phyloP scores from a whole-genome alignment of 2,329 filamentous ascomycete genomes.

The Arthroderma uncinatum region DNA sequence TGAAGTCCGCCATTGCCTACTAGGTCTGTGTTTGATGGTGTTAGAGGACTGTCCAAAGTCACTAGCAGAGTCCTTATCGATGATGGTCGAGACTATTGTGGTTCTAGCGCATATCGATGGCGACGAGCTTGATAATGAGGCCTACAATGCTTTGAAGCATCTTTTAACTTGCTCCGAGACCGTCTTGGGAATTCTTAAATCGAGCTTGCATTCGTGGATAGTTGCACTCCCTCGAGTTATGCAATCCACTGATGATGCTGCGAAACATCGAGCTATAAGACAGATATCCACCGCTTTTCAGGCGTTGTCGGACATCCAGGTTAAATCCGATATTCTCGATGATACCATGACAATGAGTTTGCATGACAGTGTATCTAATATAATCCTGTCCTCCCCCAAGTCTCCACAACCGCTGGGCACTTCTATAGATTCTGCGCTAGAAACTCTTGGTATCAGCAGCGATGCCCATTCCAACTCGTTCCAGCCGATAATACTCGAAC shows the following conservation, averaged over 20 bases:
- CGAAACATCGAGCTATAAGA: conserved; percentile 59
- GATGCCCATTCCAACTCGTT: conserved; percentile 35
- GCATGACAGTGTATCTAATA: conserved; percentile 56
- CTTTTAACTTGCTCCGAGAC: conserved; percentile 52
- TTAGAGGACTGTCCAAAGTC: conserved; percentile 69
- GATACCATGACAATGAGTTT: conserved; percentile 57
- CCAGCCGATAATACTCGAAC: conserved; percentile 49
- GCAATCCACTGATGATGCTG: conserved; percentile 70
- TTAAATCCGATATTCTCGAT: conserved; percentile 56
- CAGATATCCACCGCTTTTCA: conserved; percentile 66
- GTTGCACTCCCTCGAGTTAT: conserved; percentile 69
- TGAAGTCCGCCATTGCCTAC: conserved; percentile 58
- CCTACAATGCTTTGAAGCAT: conserved; percentile 42
- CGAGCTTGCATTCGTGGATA: conserved; percentile 68
- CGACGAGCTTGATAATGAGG: conserved; percentile 28
- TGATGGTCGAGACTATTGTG: conserved; percentile 74
- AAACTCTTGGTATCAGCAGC: conserved; percentile 21
- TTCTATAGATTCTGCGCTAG: conserved; percentile 17
- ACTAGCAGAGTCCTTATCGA: conserved; percentile 54
- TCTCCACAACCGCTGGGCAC: conserved; percentile 22
- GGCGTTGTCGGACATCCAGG: conserved; percentile 51
- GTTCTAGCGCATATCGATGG: conserved; percentile 49
- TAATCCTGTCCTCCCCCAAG: conserved; percentile 30
- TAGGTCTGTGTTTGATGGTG: conserved; percentile 60
- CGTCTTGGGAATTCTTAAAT: conserved; percentile 53